phyloP scores from a whole-genome alignment of 1,139 yeast genomes.

The Pichiaceae sp. region DNA sequence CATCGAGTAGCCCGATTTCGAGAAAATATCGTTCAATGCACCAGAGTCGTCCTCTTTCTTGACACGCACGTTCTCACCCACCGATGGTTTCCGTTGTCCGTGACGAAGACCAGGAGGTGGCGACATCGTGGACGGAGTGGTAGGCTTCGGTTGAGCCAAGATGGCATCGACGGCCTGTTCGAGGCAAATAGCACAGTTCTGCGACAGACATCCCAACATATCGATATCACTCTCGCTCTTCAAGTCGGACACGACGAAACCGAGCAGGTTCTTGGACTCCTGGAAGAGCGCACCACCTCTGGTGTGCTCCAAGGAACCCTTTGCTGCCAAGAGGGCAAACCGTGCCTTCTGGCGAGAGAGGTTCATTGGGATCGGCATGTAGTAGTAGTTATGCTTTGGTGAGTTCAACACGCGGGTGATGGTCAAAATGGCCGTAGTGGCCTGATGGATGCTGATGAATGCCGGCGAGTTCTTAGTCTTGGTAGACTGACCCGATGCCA shows the following conservation, averaged over 20 bases:
- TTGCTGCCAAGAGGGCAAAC: constrained; percentile 62
- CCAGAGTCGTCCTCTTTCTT: constrained; percentile 12
- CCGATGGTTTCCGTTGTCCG: neutral
- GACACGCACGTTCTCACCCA: constrained; percentile 1
- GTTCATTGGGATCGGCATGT: constrained; percentile 64
- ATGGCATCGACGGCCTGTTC: constrained; percentile 53
- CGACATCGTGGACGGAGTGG: constrained; percentile 3
- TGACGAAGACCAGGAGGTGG: constrained; percentile 1
- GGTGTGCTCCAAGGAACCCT: constrained; percentile 74
- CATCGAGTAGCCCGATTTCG: constrained; percentile 8
- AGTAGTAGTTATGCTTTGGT: constrained; percentile 27
- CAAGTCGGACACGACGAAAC: constrained; percentile 40
- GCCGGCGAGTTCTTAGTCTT: constrained; percentile 40
- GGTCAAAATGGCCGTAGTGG: constrained; percentile 58
- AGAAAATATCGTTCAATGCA: constrained; percentile 24
- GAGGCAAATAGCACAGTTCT: constrained; percentile 43
- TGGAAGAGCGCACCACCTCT: constrained; percentile 76
- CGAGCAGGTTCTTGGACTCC: constrained; percentile 51
- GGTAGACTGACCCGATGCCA: constrained; percentile 34
- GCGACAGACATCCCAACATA: constrained; percentile 54
- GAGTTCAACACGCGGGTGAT: constrained; percentile 44
- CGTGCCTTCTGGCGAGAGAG: constrained; percentile 63
- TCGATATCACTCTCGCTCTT: constrained; percentile 42
- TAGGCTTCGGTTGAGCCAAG: constrained; percentile 26
- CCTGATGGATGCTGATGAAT: constrained; percentile 60